Evolutionary conservation across 2,329 filamentous ascomycete species (phyloP), one percentile per base, ranked within the genome.

Genomic region (Leptographium wingfieldii): DNA sequence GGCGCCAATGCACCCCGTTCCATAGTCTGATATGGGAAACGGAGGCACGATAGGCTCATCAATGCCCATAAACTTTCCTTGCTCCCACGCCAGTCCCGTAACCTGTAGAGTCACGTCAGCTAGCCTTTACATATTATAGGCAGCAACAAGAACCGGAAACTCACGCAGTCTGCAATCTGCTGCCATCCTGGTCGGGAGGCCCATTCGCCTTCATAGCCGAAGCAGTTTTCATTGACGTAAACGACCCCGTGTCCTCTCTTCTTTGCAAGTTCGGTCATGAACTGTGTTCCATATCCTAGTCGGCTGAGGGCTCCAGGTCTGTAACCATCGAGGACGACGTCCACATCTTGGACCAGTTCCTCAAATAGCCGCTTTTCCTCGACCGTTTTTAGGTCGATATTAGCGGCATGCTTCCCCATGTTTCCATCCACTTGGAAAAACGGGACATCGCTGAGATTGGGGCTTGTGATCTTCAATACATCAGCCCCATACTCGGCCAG

Each of bases 1-100:
- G 53, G 84, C 83, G 3, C 85, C 86, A 73, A 88, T 84, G 67
- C 84, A 87, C 35, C 86, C 86, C 0, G 86, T 88, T 48, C 85
- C 85, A 66, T 89, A 89, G 71, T 82, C 81, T 27, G 78, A 82
- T 64, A 83, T 83, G 35, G 81, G 81, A 61, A 84, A 83, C 0
- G 84, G 83, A 54, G 85, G 85, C 0, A 87, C 81, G 1, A 87
- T 78, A 19, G 84, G 84, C 66, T 86, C 84, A 38, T 79, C 67
- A 14, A 83, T 67, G 1, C 79, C 80, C 80, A 85, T 84, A 64
- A 81, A 81, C 9, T 71, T 68, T n/a, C 82, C 82, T 65, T 85
- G 83, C n/a, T 76, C 78, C 80, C 80, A 84, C 0, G 81, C 80
- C 3, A 83, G 72, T 5, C 81, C 81, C 10, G 79, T 79, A 69